A percentile compares a stretch with the other conserved stretches of the same genome.
Evolutionary conservation across 1,284 basidiomycete species (phyloP).

Genomic region (Sphagnurus paluster): DNA sequence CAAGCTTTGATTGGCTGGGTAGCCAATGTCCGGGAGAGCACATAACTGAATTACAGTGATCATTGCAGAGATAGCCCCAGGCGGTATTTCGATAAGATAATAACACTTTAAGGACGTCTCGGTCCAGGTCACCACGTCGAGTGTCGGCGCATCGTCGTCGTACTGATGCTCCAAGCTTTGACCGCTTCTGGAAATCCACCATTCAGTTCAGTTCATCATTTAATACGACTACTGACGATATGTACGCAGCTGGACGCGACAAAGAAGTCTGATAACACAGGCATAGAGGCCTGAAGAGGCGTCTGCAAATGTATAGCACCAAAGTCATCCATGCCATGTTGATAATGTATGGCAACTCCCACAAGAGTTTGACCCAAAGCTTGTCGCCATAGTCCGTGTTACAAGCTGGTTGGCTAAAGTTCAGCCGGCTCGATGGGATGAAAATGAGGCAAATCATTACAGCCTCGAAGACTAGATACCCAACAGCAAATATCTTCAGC

Average conservation of each 20-base stretch:
- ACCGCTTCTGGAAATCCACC: neutral
- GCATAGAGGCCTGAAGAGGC: neutral
- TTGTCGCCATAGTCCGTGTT: neutral
- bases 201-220: neutral
- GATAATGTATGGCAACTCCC: slow-evolving; percentile 5
- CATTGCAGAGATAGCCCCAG: neutral
- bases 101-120: neutral
- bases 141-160: neutral
- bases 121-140: slow-evolving; percentile 2
- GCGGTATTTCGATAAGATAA: neutral
- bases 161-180: neutral
- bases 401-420: slow-evolving; percentile 11
- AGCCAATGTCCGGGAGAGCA: neutral
- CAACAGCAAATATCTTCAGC: neutral
- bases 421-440: neutral
- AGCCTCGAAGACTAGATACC: slow-evolving; percentile 1
- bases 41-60: neutral
- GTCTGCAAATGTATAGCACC: neutral
- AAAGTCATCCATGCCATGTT: neutral
- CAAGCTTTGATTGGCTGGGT: neutral
- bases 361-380: slow-evolving; percentile 6
- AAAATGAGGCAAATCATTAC: slow-evolving; percentile 6
- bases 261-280: too few relatives aligned
- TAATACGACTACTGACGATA: neutral
- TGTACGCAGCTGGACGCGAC: too few relatives aligned